Percentiles rank a stretch among this genome's conserved stretches.
Evolutionary conservation across 2,329 filamentous ascomycete species (phyloP).

Genomic region (Cordyceps militaris): DNA sequence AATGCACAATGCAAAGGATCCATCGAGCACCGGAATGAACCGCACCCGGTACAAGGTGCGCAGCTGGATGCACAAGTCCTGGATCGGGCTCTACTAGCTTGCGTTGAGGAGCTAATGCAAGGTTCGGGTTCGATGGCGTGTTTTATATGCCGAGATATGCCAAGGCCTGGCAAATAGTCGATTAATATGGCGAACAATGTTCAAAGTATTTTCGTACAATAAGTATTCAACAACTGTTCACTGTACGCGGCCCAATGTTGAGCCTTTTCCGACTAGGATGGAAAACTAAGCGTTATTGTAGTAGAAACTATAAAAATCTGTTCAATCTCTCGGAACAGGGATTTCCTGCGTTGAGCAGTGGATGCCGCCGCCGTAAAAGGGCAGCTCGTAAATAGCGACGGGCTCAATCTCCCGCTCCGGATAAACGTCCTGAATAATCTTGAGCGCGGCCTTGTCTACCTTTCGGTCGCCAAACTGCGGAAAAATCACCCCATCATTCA

Average conservation of each 20-base stretch:
- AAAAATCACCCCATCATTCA: slow-evolving; percentile 24
- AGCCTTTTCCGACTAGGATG: no score
- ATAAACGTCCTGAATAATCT: slow-evolving; percentile 13
- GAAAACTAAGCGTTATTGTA: no score
- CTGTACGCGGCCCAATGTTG: no score
- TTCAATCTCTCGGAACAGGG: slow-evolving; percentile 11
- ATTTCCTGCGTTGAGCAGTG: slow-evolving; percentile 25
- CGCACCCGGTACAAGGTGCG: neutral
- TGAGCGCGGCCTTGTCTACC: slow-evolving; percentile 19
- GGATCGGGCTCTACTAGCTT: neutral
- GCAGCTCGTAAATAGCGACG: slow-evolving; percentile 17
- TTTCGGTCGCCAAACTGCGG: slow-evolving; percentile 22
- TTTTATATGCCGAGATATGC: neutral
- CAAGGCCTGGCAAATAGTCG: no score
- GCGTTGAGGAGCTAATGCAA: neutral
- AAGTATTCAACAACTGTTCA: no score
- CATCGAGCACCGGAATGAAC: neutral
- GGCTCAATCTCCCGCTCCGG: slow-evolving; percentile 16
- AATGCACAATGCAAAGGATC: no score
- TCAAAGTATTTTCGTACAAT: no score
- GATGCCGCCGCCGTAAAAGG: slow-evolving; percentile 21
- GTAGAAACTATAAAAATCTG: no score
- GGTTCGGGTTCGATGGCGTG: neutral
- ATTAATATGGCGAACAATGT: no score
- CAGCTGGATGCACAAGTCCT: neutral